Conservation (phyloP, 2,329 filamentous ascomycete genomes). For the Xylariaceae sp. region DNA sequence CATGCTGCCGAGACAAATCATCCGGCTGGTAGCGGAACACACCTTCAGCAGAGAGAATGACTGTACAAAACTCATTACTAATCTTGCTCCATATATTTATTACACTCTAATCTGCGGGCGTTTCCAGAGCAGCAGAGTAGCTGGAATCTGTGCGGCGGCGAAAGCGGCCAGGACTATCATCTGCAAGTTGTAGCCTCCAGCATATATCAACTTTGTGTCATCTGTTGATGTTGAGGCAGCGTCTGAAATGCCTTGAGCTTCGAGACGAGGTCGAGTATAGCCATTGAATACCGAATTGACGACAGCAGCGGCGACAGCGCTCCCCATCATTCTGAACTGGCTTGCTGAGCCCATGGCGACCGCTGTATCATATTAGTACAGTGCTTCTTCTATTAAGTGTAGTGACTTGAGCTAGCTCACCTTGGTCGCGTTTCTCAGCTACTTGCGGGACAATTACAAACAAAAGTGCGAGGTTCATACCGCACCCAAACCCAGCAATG, state of each 20-base stretch:
- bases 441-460: slow-evolving; percentile 24
- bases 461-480: slow-evolving; percentile 21
- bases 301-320: neutral
- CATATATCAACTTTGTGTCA: neutral
- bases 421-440: slow-evolving; percentile 15
- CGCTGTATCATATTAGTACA: slow-evolving; percentile 7
- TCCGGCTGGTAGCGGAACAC: too few relatives aligned
- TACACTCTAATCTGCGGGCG: too few relatives aligned
- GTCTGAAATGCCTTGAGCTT: too few relatives aligned
- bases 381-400: neutral
- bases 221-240: too few relatives aligned
- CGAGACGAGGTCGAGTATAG: neutral
- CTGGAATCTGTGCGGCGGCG: slow-evolving; percentile 3
- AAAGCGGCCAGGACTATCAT: slow-evolving; percentile 5
- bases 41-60: too few relatives aligned
- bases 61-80: too few relatives aligned
- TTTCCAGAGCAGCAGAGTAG: slow-evolving; percentile 7
- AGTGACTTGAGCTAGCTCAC: too few relatives aligned
- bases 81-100: too few relatives aligned
- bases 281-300: slow-evolving; percentile 13
- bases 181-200: slow-evolving; percentile 8
- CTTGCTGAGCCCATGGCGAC: slow-evolving; percentile 23
- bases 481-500: slow-evolving; percentile 25
- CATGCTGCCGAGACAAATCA: too few relatives aligned
- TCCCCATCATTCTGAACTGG: slow-evolving; percentile 25